Evolutionary conservation across 495 filamentous ascomycete species (phyloP), one percentile per base, ranked within the genome.

Genomic region (Daldinia loculata): DNA sequence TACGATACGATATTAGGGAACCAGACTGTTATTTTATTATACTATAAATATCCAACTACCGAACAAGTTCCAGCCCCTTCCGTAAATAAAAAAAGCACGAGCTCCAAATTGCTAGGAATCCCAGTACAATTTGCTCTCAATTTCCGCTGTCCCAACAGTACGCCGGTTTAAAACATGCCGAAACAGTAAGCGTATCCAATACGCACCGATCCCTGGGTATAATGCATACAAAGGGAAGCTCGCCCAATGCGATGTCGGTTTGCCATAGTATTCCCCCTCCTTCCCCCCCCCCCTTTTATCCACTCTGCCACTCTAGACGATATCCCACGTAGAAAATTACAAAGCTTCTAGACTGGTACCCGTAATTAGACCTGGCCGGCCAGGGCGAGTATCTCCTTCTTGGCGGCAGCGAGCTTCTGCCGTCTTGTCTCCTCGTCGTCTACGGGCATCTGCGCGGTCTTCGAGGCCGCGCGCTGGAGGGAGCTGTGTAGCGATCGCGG

Each of bases 401-500:
- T 85, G 14, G 70, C 72, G 51, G 78, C 76, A 29, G 77, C 81
- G 29, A 84, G 74, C 45, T 76, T 75, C 56, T 58, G 63, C 32
- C 75, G 74, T 51, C 76, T 61, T 29, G 72, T 61, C 70, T 78
- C 74, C 30, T 71, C 60, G 50, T 76, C 70, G 36, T 79, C 71
- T 9, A 56, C 30, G 22, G 61, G 63, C 63, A 36, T 39, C 6
- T 9, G 58, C 4, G 38, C 19, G 19, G 34, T 65, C 19, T 14
- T 63, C 43, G 61, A 65, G 11, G 74, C 71, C 2, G 74, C 77
- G 56, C 80, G 76, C 75, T 80, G 79, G 36, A 82, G 71, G 38
- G 76, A 80, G 72, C 82, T 74, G 52, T 74, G 39, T n/a, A 83
- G 69, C 14, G 79, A 78, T 60, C 75, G 76, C 68, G 75, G 78